Evolutionary conservation across 2,329 filamentous ascomycete species (phyloP), one percentile per base, ranked within the genome.

Genomic region (Coniochaeta ligniaria): DNA sequence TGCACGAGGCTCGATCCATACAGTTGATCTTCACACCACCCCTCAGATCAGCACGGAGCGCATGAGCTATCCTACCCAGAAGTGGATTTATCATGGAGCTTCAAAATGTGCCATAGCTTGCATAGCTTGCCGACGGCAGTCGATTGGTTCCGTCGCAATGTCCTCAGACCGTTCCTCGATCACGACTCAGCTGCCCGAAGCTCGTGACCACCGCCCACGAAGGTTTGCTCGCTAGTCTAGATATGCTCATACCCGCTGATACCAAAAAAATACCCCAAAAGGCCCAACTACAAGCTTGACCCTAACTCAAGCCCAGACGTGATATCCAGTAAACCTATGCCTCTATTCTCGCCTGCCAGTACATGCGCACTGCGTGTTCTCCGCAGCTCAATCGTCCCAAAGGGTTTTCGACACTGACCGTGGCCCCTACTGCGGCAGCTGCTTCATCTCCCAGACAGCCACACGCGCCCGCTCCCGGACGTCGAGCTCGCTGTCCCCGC

Each of bases 391-490:
- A 47, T 47, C 43, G 43, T 47, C 8, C 6, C 43, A n/a, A n/a
- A n/a, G 5, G 38, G 12, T 31, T 17, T 14, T 38, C 12, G 35
- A 12, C 35, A 17, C 6, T 11, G 12, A 17, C 6, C 35, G 35
- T 17, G 6, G 35, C 35, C 16, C 35, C 12, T n/a, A 41, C 24
- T 31, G 24, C 24, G 47, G 47, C 47, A 52, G 47, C 24, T 52
- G 73, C 64, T 82, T 85, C 74, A 95, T 83, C 73, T 93, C 86
- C 76, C 87, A 87, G 14, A 89, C 74, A 0, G 91, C 92, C 50
- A 85, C 88, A 76, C 93, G 96, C 1, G 91, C 91, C 64, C 92
- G 79, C 76, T 98, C 92, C 59, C 89, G 80, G 24, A 96, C 90
- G 72, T 96, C 91, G 61, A 95, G 73, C 69, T 96, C 91, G 2